Conservation (phyloP, 345 rosid species). For the Luvunga scandens region DNA sequence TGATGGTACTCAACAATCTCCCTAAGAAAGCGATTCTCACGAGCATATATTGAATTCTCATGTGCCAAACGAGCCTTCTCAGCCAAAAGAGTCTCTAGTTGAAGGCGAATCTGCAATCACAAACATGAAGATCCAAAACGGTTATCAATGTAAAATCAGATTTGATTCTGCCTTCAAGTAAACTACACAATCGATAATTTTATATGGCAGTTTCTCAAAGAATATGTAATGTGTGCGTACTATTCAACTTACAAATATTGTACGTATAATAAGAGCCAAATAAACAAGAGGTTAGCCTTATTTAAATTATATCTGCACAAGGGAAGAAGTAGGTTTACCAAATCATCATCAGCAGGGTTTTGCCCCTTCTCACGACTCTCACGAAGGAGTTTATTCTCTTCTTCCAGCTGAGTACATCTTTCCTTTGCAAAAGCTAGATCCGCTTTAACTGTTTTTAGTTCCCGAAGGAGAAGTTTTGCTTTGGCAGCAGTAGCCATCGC, state of each 20-base stretch:
- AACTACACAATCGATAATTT: not conserved
- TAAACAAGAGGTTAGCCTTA: not conserved
- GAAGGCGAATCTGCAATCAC: constrained; percentile 74
- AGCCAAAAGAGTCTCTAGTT: constrained; percentile 90
- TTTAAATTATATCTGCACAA: not conserved
- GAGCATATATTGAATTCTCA: constrained; percentile 74
- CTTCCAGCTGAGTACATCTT: constrained; percentile 87
- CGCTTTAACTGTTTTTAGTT: constrained; percentile 85
- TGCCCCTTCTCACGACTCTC: constrained; percentile 82
- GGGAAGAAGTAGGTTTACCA: constrained; percentile 41
- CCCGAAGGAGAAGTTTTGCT: constrained; percentile 94
- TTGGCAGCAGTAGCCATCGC: constrained; percentile 99
- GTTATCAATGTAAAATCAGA: not conserved
- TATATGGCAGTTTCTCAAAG: not conserved
- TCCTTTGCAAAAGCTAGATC: constrained; percentile 86
- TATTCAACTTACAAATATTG: not conserved
- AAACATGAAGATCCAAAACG: not conserved
- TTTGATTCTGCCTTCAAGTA: not conserved
- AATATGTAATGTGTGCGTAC: not conserved
- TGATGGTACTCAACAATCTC: constrained; percentile 97
- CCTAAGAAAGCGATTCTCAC: constrained; percentile 91
- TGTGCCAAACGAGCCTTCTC: constrained; percentile 95
- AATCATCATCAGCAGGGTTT: constrained; percentile 83
- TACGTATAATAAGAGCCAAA: not conserved
- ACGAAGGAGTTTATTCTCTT: constrained; percentile 82